A percentile compares a stretch with the other conserved stretches of the same genome.
Conservation (phyloP, 495 filamentous ascomycete genomes). For the Neohortaea acidophila region DNA sequence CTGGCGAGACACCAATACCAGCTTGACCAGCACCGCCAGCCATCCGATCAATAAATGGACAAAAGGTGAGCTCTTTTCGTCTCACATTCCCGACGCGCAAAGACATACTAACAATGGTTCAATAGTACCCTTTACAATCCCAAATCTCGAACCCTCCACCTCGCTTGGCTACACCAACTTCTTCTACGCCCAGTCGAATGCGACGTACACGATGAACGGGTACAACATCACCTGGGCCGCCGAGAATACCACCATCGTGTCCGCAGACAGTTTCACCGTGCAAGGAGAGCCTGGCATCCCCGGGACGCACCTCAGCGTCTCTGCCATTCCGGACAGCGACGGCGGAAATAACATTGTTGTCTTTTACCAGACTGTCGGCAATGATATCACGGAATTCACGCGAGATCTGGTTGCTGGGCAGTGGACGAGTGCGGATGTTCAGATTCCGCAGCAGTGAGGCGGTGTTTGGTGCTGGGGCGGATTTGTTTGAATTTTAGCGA, state of each 20-base stretch:
- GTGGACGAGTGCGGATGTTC: constrained; percentile 11
- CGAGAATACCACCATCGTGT: constrained; percentile 17
- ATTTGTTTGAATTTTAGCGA: too few relatives aligned
- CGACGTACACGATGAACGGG: constrained; percentile 11
- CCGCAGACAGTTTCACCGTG: constrained; percentile 12
- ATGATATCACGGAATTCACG: constrained; percentile 17
- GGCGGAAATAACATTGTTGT: constrained; percentile 16
- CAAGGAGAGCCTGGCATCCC: constrained; percentile 12
- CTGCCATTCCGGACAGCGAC: constrained; percentile 10
- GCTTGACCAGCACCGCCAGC: neutral
- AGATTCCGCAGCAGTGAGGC: constrained; percentile 13
- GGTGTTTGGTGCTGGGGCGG: too few relatives aligned
- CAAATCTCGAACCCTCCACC: constrained; percentile 13
- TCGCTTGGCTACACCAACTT: constrained; percentile 20
- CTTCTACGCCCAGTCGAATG: constrained; percentile 18
- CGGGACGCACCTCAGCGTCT: constrained; percentile 19
- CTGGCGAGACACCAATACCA: constrained; percentile 22
- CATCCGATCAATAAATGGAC: constrained; percentile 19
- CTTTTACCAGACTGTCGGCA: constrained; percentile 19
- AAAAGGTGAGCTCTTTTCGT: constrained; percentile 1
- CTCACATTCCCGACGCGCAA: neutral
- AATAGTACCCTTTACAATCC: constrained; percentile 5
- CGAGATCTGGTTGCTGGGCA: constrained; percentile 13
- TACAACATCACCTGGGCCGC: constrained; percentile 19
- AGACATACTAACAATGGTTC: neutral